Percentiles rank a stretch among this genome's conserved stretches.
Evolutionary conservation across 345 rosid species (phyloP).

Genomic region (Combretum micranthum): DNA sequence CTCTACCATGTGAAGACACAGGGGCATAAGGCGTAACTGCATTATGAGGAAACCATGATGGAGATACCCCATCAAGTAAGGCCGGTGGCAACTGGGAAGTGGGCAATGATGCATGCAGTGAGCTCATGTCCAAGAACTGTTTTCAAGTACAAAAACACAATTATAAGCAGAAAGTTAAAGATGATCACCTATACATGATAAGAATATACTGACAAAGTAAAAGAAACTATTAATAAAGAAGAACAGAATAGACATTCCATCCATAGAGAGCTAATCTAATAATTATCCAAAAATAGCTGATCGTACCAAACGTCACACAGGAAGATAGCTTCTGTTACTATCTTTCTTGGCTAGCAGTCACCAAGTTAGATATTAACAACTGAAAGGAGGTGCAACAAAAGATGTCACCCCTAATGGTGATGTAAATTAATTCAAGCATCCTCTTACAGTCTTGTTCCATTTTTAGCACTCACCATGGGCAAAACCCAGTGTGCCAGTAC

Average conservation of each 20-base stretch:
- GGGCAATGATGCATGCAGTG: conserved; percentile 68
- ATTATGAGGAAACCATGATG: conserved; percentile 66
- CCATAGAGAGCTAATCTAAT: neutral
- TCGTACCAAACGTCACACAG: neutral
- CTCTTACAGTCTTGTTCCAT: no score
- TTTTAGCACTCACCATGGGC: no score
- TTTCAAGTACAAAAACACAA: conserved; percentile 10
- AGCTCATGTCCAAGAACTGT: conserved; percentile 83
- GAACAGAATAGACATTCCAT: neutral
- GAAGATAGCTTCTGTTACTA: neutral
- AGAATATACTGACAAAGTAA: no score
- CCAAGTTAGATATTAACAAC: neutral
- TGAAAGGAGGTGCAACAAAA: neutral
- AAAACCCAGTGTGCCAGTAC: no score
- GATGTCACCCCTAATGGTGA: neutral
- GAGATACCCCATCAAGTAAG: conserved; percentile 39
- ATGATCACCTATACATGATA: no score
- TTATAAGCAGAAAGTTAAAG: neutral
- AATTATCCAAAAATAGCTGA: neutral
- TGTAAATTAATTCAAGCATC: neutral
- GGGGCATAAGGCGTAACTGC: conserved; percentile 33
- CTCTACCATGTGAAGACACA: conserved; percentile 54
- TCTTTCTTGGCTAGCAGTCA: neutral
- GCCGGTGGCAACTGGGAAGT: conserved; percentile 35
- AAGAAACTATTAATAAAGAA: no score